Percentiles rank a stretch among this genome's conserved stretches.
Conservation (phyloP, 768 basidiomycete genomes). For the Boletus sp. region DNA sequence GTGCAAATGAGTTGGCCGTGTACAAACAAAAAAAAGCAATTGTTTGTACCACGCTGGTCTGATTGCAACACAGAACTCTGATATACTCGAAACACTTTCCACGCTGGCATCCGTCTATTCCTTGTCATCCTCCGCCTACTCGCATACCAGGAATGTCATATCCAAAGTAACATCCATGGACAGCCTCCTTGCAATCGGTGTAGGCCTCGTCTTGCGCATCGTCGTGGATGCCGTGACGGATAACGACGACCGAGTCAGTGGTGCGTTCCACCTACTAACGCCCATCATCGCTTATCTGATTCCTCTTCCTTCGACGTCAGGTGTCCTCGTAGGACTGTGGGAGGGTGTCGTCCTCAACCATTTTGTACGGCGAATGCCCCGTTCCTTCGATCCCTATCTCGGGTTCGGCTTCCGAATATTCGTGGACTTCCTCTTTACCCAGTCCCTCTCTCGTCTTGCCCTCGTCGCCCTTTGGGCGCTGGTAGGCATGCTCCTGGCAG, state of each 20-base stretch:
- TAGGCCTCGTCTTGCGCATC: slow-evolving; percentile 64
- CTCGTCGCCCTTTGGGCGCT: slow-evolving; percentile 55
- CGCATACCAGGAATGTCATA: slow-evolving; percentile 29
- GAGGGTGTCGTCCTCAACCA: slow-evolving; percentile 75
- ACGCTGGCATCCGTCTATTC: slow-evolving; percentile 32
- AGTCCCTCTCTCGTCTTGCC: slow-evolving; percentile 44
- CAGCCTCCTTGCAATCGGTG: slow-evolving; percentile 62
- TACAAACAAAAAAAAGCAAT: slow-evolving; percentile 17
- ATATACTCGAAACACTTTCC: slow-evolving; percentile 6
- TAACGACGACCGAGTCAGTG: slow-evolving; percentile 31
- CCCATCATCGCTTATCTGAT: not conserved
- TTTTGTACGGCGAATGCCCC: slow-evolving; percentile 64
- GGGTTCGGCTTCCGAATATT: slow-evolving; percentile 68
- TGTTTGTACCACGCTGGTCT: slow-evolving; percentile 15
- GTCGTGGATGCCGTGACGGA: slow-evolving; percentile 51
- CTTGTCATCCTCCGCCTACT: slow-evolving; percentile 24
- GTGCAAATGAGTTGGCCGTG: not conserved
- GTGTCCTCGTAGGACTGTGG: slow-evolving; percentile 74
- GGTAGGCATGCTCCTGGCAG: slow-evolving; percentile 52
- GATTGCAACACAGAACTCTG: not conserved
- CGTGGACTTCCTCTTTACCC: slow-evolving; percentile 67
- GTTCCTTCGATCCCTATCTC: slow-evolving; percentile 67
- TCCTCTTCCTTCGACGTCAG: slow-evolving; percentile 32
- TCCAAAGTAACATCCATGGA: slow-evolving; percentile 52
- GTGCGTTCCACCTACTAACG: slow-evolving; percentile 16